Base-by-base conservation (phyloP, 2,329 filamentous ascomycete species). In the Penicillium verrucosum region DNA sequence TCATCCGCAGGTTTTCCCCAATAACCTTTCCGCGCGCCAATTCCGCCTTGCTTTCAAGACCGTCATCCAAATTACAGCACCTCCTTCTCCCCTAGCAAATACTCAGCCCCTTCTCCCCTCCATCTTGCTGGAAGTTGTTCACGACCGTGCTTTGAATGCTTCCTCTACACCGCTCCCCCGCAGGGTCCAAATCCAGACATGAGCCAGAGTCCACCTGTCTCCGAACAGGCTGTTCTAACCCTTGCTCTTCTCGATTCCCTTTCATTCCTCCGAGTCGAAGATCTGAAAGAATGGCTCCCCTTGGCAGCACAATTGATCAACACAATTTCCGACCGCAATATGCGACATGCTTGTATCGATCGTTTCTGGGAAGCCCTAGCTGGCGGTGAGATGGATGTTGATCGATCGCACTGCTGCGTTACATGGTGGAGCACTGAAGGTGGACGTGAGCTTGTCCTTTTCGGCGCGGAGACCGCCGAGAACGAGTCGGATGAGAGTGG, bases 1-100 rank as follows among this genome's bases (percentile, higher is more conserved):
- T 38, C 3, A 0, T 38, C 6, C 32, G 18, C 44, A 79, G 68
- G 87, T 90, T 0, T 96, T 96, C 72, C 92, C 92, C 0, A 71
- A 80, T 1, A 88, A 88, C 57, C 85, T 96, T 21, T 92, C 90
- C 0, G 82, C 89, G 0, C 85, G 92, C 16, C 92, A 97, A 71
- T 96, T 97, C 78, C 85, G 92, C 30, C 80, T 96, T 10, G 92
- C 92, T 11, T 92, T 96, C 79, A 90, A 88, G 70, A 93, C 90
- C 1, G 79, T 96, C 44, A 85, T 96, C 72, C 88, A 89, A 65
- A 87, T 95, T 57, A 86, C 91, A 11, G 87, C 89, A 3, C 90
- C 92, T 3, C 92, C 92, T 0, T 91, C 89, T 37, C 82, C 85
- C 1, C 82, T 95, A 40, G 85, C 89, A 34, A 85, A 84, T 45